Conservation (phyloP, 805 yeast species). For the Saccharomycopsis babjevae region DNA sequence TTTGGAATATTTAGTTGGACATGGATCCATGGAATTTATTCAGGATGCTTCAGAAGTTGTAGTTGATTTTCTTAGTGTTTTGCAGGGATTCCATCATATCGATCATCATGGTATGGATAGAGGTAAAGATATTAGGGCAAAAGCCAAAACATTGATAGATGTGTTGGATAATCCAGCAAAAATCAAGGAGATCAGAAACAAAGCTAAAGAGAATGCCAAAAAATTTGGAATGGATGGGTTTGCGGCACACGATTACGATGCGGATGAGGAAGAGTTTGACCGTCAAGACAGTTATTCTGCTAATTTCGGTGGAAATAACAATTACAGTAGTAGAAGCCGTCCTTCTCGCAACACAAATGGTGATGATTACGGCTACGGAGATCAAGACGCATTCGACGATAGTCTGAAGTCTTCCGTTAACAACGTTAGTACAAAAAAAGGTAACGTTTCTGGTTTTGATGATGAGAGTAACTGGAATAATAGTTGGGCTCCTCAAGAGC, state of each 20-base stretch:
- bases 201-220: slow-evolving; percentile 3
- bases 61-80: slow-evolving; percentile 68
- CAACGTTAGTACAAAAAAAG: neutral
- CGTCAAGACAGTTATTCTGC: neutral
- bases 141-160: slow-evolving; percentile 63
- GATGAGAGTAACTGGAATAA: neutral
- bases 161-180: slow-evolving; percentile 38
- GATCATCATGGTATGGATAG: slow-evolving; percentile 92
- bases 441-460: neutral
- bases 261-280: neutral
- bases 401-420: slow-evolving; percentile 22
- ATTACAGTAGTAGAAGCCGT: neutral
- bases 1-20: slow-evolving; percentile 79
- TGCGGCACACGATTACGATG: neutral
- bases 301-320: neutral
- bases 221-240: slow-evolving; percentile 1
- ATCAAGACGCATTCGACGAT: slow-evolving; percentile 59
- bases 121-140: slow-evolving; percentile 87
- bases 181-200: slow-evolving; percentile 2
- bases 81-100: slow-evolving; percentile 84
- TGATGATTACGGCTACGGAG: slow-evolving; percentile 41
- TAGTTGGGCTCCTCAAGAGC: neutral
- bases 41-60: slow-evolving; percentile 80
- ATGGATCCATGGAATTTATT: slow-evolving; percentile 88
- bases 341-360: neutral